These are phyloP conservation scores for Lodderomyces parapsilosis DNA, from an alignment of 1,139 yeast genomes.

Conservation along the genomic window DNA sequence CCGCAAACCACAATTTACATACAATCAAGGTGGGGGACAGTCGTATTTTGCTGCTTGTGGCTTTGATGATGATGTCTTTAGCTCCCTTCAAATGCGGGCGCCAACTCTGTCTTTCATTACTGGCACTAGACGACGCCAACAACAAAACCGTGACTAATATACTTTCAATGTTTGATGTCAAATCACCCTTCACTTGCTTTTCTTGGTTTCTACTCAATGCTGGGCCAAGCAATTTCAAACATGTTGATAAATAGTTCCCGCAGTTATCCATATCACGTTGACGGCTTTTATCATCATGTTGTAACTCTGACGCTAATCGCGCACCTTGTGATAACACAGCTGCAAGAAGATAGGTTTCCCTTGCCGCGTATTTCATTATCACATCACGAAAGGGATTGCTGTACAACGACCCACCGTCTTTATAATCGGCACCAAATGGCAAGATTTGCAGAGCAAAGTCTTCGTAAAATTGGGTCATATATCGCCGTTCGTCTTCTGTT, in stretches of 20 bases:
- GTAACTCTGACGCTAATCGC: slow-evolving; percentile 34
- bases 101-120: slow-evolving; percentile 61
- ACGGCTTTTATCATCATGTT: slow-evolving; percentile 18
- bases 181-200: slow-evolving; percentile 22
- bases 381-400: slow-evolving; percentile 61
- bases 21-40: slow-evolving; percentile 44
- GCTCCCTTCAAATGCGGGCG: slow-evolving; percentile 70
- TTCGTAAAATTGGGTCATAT: slow-evolving; percentile 50
- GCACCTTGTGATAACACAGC: slow-evolving; percentile 72
- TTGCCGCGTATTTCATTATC: slow-evolving; percentile 51
- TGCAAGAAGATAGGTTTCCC: slow-evolving; percentile 55
- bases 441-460: slow-evolving; percentile 54
- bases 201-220: slow-evolving; percentile 24
- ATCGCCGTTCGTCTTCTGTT: slow-evolving; percentile 40
- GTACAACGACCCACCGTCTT: slow-evolving; percentile 16
- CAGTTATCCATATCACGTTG: slow-evolving; percentile 46
- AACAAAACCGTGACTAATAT: slow-evolving; percentile 60
- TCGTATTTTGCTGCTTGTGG: slow-evolving; percentile 23
- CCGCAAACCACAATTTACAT: slow-evolving; percentile 63
- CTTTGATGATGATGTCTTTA: slow-evolving; percentile 55
- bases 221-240: slow-evolving; percentile 50
- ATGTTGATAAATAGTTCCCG: slow-evolving; percentile 55
- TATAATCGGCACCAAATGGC: slow-evolving; percentile 53
- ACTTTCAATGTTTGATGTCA: slow-evolving; percentile 55
- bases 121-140: slow-evolving; percentile 63